A percentile compares a stretch with the other conserved stretches of the same genome.
These are phyloP conservation scores for Endotrypanum monterogeii DNA, from an alignment of 208 protist species.

Conservation along the genomic window DNA sequence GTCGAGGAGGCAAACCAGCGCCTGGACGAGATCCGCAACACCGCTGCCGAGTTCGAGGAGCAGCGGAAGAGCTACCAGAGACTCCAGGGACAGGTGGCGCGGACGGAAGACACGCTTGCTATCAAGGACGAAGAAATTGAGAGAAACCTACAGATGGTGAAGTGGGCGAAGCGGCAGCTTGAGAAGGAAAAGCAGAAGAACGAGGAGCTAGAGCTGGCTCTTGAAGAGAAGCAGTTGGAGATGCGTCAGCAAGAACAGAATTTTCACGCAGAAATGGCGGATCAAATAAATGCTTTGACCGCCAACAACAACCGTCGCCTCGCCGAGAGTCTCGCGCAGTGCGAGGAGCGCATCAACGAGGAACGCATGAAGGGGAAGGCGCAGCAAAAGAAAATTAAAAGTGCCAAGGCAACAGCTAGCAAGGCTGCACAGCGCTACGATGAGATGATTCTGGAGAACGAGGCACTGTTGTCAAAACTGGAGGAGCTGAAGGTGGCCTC, in stretches of 20 bases:
- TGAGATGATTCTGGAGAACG: slow-evolving; percentile 93
- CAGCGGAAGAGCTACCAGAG: slow-evolving; percentile 80
- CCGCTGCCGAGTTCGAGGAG: slow-evolving; percentile 71
- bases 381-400: slow-evolving; percentile 89
- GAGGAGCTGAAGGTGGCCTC: slow-evolving; percentile 92
- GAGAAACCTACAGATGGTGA: slow-evolving; percentile 86
- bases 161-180: slow-evolving; percentile 85
- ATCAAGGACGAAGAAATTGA: slow-evolving; percentile 81
- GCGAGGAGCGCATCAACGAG: slow-evolving; percentile 74
- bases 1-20: slow-evolving; percentile 51
- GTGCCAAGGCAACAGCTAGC: slow-evolving; percentile 67
- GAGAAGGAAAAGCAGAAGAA: slow-evolving; percentile 87
- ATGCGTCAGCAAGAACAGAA: slow-evolving; percentile 75
- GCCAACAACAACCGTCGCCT: slow-evolving; percentile 83
- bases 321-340: slow-evolving; percentile 79
- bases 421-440: slow-evolving; percentile 91
- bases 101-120: slow-evolving; percentile 66
- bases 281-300: slow-evolving; percentile 82
- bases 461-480: slow-evolving; percentile 76
- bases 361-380: slow-evolving; percentile 82
- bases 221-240: slow-evolving; percentile 82
- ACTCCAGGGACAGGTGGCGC: slow-evolving; percentile 80
- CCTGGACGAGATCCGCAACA: slow-evolving; percentile 69
- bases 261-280: slow-evolving; percentile 63
- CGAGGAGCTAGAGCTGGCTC: slow-evolving; percentile 71